phyloP scores from a whole-genome alignment of 2,329 filamentous ascomycete genomes.

The Arthrocladium fulminans region DNA sequence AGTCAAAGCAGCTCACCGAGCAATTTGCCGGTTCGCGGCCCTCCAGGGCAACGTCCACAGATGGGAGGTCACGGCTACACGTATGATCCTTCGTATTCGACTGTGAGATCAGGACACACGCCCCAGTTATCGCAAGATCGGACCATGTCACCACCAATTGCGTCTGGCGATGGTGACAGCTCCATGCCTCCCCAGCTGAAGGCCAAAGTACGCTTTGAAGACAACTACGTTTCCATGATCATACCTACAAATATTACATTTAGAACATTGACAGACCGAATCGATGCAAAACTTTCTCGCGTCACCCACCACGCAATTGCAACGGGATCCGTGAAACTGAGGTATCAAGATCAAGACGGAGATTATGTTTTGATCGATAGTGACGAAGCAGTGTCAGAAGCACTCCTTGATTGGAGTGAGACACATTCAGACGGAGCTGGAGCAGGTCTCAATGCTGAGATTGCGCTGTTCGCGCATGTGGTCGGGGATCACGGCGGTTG shows the following conservation, averaged over 20 bases:
- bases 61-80: slow-evolving; percentile 19
- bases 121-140: slow-evolving; percentile 23
- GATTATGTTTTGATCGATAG: slow-evolving; percentile 90
- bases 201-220: slow-evolving; percentile 88
- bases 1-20: slow-evolving; percentile 75
- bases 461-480: slow-evolving; percentile 20
- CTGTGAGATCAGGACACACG: slow-evolving; percentile 16
- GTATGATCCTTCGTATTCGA: slow-evolving; percentile 18
- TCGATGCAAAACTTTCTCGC: slow-evolving; percentile 85
- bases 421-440: slow-evolving; percentile 53
- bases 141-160: slow-evolving; percentile 27
- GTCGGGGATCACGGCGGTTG: neutral
- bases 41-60: slow-evolving; percentile 25
- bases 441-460: slow-evolving; percentile 28
- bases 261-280: slow-evolving; percentile 85
- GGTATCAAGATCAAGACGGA: slow-evolving; percentile 85
- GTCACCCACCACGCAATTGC: slow-evolving; percentile 78
- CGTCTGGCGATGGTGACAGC: slow-evolving; percentile 26
- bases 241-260: slow-evolving; percentile 93
- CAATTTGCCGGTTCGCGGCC: slow-evolving; percentile 56
- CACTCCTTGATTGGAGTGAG: slow-evolving; percentile 90
- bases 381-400: slow-evolving; percentile 92
- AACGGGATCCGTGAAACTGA: slow-evolving; percentile 72
- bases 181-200: slow-evolving; percentile 70
- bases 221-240: slow-evolving; percentile 89